Evolutionary conservation across 306 rosid genomes (phyloP).

Genomic region (Rosa chinensis): DNA sequence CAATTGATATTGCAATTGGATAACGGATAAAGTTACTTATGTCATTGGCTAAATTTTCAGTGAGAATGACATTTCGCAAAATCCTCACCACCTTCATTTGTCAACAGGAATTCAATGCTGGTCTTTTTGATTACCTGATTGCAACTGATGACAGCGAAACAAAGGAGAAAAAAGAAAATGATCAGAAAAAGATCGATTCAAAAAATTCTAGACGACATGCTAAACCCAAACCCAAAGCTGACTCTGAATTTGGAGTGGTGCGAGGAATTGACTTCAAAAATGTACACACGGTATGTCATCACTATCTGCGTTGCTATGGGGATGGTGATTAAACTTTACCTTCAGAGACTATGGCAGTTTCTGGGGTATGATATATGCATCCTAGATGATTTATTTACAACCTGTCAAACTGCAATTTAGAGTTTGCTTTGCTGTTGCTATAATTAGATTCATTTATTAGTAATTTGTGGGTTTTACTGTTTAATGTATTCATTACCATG

Average conservation of each 20-base stretch:
- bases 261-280: slow-evolving; percentile 94
- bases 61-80: slow-evolving; percentile 12
- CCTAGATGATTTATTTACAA: neutral
- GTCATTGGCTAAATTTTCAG: slow-evolving; percentile 11
- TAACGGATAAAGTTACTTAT: neutral
- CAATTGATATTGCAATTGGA: neutral
- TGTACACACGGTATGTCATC: slow-evolving; percentile 75
- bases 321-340: neutral
- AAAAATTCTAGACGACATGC: slow-evolving; percentile 45
- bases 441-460: neutral
- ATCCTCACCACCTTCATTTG: slow-evolving; percentile 16
- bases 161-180: slow-evolving; percentile 63
- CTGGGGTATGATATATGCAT: neutral
- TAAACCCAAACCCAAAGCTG: slow-evolving; percentile 63
- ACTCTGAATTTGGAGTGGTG: slow-evolving; percentile 95
- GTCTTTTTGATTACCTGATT: slow-evolving; percentile 92
- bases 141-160: slow-evolving; percentile 81
- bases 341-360: neutral
- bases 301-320: neutral
- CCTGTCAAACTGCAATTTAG: neutral
- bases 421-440: neutral
- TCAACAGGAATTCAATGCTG: slow-evolving; percentile 96
- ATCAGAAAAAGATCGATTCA: slow-evolving; percentile 40
- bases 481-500: neutral
- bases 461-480: neutral